These are phyloP conservation scores for Sugiyamaella pinicola DNA, from an alignment of 1,139 yeast species.

Conservation along the genomic window DNA sequence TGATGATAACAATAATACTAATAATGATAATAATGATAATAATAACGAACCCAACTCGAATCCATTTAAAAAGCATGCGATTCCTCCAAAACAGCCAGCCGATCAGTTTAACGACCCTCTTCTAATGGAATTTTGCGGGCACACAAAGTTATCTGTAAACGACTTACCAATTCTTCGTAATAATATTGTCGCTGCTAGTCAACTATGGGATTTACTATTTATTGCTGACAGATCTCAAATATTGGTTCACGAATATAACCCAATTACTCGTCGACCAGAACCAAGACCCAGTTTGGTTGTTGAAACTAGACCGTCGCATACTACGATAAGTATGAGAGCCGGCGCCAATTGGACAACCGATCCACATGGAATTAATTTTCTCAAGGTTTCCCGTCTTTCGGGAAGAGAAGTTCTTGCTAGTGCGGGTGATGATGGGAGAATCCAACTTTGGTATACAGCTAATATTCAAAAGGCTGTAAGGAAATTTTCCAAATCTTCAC, in stretches of 20 bases:
- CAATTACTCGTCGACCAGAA: slow-evolving; percentile 27
- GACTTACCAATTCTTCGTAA: slow-evolving; percentile 32
- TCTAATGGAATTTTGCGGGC: slow-evolving; percentile 25
- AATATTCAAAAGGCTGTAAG: slow-evolving; percentile 22
- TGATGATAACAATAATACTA: not conserved
- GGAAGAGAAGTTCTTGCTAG: slow-evolving; percentile 49
- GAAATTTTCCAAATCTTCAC: not conserved
- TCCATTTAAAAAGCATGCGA: slow-evolving; percentile 11
- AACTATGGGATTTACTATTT: slow-evolving; percentile 26
- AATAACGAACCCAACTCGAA: not conserved
- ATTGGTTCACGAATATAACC: slow-evolving; percentile 29
- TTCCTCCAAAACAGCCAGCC: slow-evolving; percentile 27
- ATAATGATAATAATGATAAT: not conserved
- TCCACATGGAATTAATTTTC: slow-evolving; percentile 61
- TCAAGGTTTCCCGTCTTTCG: slow-evolving; percentile 41
- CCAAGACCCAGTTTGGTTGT: slow-evolving; percentile 22
- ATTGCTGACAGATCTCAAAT: slow-evolving; percentile 30
- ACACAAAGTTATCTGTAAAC: slow-evolving; percentile 19
- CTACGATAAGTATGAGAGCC: slow-evolving; percentile 27
- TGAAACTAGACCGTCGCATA: slow-evolving; percentile 29
- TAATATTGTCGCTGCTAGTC: slow-evolving; percentile 32
- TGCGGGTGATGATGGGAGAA: slow-evolving; percentile 61
- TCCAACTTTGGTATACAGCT: slow-evolving; percentile 50
- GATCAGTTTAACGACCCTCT: slow-evolving; percentile 22
- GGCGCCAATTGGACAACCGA: slow-evolving; percentile 37